Evolutionary conservation across 108 stramenopile species (phyloP), one percentile per base, ranked within the genome.

Genomic region (Conticribra guillardii): DNA sequence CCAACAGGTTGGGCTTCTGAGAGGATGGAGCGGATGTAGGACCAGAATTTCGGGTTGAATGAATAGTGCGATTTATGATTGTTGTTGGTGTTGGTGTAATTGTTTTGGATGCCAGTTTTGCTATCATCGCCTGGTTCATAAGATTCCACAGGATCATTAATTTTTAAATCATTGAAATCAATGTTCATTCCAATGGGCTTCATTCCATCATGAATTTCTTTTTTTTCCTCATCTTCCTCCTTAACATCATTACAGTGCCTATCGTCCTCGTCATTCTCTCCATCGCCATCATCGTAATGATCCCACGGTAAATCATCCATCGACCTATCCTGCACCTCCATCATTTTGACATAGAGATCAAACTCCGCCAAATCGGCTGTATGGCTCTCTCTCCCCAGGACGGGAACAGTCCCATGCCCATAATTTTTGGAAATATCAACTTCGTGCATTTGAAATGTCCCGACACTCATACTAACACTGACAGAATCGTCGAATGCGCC

Each of bases 21-120:
- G 22, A 79, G 70, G 18, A 60, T 72, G 15, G 71, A 60, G 9
- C 64, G 51, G 27, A 79, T 37, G 46, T 57, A 64, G 18, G 17
- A 16, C 78, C 78, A 79, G 29, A 79, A 79, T 29, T 60, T 28
- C 2, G 33, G n/a, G 44, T 79, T 71, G 44, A 72, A 73, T 0
- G 70, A 47, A 47, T 17, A 63, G 30, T 37, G 21, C 15, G 28
- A 21, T 19, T 64, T 17, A 29, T 31, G 28, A 18, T 55, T 23
- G 27, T 54, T 21, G 18, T 23, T 18, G 23, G 29, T 4, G 27
- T 44, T 18, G 11, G 1, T 19, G 46, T 1, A 31, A 2, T 1
- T 45, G 44, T 44, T 46, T 50, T 31, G 14, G 45, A 41, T 41
- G 37, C 11, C 11, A 5, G 37, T 5, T 11, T 41, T 41, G 8